Conservation (phyloP, 2,329 filamentous ascomycete species). For the Ustilaginoidea virens region DNA sequence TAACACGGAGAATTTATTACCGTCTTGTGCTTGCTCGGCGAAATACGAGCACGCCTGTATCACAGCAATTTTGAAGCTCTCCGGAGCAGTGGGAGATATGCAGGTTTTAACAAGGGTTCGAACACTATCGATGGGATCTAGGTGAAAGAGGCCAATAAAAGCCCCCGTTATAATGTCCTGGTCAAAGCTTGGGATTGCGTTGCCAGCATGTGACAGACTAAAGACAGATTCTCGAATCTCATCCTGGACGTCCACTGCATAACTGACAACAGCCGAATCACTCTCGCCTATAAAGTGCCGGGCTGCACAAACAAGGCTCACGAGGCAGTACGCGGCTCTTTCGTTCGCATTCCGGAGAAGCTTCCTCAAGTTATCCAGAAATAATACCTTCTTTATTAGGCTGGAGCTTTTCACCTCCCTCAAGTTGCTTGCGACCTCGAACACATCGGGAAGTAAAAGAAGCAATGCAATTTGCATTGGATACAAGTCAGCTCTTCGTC, state of each 20-base stretch:
- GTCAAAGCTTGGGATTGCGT: slow-evolving; percentile 38
- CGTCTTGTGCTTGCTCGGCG: slow-evolving; percentile 32
- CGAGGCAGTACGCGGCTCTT: slow-evolving; percentile 49
- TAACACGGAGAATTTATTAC: slow-evolving; percentile 35
- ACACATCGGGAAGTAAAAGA: slow-evolving; percentile 51
- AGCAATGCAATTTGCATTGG: slow-evolving; percentile 48
- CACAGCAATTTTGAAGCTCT: slow-evolving; percentile 45
- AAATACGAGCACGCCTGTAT: slow-evolving; percentile 49
- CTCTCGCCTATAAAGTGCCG: slow-evolving; percentile 48
- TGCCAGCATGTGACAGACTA: slow-evolving; percentile 29
- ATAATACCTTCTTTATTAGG: slow-evolving; percentile 50
- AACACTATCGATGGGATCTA: slow-evolving; percentile 43
- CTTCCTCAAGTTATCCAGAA: slow-evolving; percentile 48
- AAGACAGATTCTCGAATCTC: slow-evolving; percentile 53
- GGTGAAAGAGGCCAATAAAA: slow-evolving; percentile 47
- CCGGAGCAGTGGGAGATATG: slow-evolving; percentile 38
- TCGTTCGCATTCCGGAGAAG: slow-evolving; percentile 49
- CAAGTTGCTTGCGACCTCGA: slow-evolving; percentile 53
- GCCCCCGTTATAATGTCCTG: slow-evolving; percentile 50
- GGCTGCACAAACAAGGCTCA: slow-evolving; percentile 45
- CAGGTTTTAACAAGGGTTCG: slow-evolving; percentile 41
- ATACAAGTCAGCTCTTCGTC: slow-evolving; percentile 38
- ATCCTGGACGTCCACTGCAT: slow-evolving; percentile 54
- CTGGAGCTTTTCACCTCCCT: slow-evolving; percentile 45
- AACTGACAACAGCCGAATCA: slow-evolving; percentile 49